These are phyloP conservation scores for Quercus phellos DNA, from an alignment of 331 rosid genomes.

Conservation along the genomic window DNA sequence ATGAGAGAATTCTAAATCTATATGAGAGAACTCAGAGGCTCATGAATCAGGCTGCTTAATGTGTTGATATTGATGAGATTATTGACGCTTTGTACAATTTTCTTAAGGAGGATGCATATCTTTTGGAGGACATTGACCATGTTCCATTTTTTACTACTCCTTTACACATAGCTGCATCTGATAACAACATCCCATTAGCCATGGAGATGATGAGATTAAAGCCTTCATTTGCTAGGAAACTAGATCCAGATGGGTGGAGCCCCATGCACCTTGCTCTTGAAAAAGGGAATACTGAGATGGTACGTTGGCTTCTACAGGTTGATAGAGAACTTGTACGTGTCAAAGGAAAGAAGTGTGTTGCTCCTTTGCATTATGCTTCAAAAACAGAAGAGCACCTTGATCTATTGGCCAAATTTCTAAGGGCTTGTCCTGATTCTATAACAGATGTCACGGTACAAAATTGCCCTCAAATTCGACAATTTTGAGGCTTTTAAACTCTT, in stretches of 20 bases:
- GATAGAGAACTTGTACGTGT: constrained; percentile 28
- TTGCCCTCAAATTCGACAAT: constrained; percentile 18
- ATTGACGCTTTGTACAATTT: constrained; percentile 20
- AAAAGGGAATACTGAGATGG: constrained; percentile 2
- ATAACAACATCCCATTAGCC: constrained; percentile 17
- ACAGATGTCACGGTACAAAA: constrained; percentile 20
- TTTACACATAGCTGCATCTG: constrained; percentile 30
- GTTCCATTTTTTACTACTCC: constrained; percentile 37
- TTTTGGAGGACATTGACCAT: constrained; percentile 5
- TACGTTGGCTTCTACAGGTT: constrained; percentile 4
- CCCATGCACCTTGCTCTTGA: constrained; percentile 39
- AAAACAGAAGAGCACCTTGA: not conserved
- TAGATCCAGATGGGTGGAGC: constrained; percentile 21
- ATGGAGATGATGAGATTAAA: constrained; percentile 36
- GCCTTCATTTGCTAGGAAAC: constrained; percentile 35
- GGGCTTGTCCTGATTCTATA: constrained; percentile 21
- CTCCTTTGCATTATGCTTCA: constrained; percentile 35
- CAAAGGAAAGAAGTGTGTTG: constrained; percentile 28
- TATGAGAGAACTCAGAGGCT: not conserved
- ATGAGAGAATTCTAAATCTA: no score
- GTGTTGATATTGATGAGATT: constrained; percentile 1
- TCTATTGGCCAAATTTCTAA: constrained; percentile 13
- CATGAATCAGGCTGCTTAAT: not conserved
- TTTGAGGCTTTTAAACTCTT: constrained; percentile 12
- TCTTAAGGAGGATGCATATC: constrained; percentile 17